These are phyloP conservation scores for Aspergillus fumigatiaffinis DNA, from an alignment of 2,329 filamentous ascomycete species.

Conservation along the genomic window DNA sequence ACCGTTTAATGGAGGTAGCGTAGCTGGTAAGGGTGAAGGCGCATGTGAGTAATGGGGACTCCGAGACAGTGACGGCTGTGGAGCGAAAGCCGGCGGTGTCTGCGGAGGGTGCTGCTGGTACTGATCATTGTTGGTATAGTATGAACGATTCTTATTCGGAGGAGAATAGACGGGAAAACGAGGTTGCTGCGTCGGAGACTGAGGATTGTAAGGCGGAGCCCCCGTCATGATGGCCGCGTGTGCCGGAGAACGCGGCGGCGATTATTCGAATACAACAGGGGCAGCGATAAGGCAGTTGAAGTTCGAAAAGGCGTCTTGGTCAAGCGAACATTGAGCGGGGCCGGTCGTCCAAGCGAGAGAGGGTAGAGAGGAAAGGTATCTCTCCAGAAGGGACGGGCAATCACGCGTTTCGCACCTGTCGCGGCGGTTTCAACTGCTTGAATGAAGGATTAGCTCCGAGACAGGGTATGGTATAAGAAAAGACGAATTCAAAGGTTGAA, in stretches of 20 bases:
- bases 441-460: background rate
- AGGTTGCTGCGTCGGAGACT: constrained; percentile 44
- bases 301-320: background rate
- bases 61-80: constrained; percentile 31
- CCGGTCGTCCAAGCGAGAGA: background rate
- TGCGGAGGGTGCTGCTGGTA: constrained; percentile 41
- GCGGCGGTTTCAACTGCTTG: background rate
- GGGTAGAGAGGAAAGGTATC: background rate
- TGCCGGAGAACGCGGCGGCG: constrained; percentile 25
- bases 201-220: constrained; percentile 43
- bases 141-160: constrained; percentile 38
- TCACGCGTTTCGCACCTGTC: background rate
- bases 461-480: background rate
- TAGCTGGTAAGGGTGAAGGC: constrained; percentile 37
- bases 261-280: constrained; percentile 8
- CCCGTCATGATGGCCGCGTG: constrained; percentile 40
- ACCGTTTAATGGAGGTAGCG: constrained; percentile 40
- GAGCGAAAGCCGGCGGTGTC: constrained; percentile 39
- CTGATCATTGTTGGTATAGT: constrained; percentile 42
- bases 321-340: constrained; percentile 3
- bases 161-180: constrained; percentile 42
- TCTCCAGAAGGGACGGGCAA: background rate
- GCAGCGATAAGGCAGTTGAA: constrained; percentile 1
- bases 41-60: constrained; percentile 41
- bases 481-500: constrained; percentile 6